Conservation (phyloP, 1,139 yeast species). For the Suhomyces wounanorum region DNA sequence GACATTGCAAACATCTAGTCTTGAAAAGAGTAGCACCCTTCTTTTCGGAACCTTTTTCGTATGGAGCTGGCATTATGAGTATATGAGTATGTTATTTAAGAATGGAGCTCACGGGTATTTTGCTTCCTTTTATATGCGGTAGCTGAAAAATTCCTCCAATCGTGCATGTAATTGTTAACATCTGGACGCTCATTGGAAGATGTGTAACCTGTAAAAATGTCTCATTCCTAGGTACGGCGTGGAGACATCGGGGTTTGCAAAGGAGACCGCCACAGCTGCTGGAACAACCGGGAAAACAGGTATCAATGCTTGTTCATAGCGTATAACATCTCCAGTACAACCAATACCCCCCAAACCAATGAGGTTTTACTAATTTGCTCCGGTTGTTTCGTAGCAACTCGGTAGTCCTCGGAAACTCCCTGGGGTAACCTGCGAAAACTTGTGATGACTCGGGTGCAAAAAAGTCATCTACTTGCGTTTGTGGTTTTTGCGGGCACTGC, state of each 20-base stretch:
- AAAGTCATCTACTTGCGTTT: slow-evolving; percentile 2
- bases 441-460: slow-evolving; percentile 1
- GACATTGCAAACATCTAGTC: slow-evolving; percentile 99
- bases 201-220: slow-evolving; percentile 12
- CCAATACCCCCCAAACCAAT: too few species aligned
- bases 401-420: slow-evolving; percentile 1
- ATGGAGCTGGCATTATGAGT: slow-evolving; percentile 59
- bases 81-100: slow-evolving; percentile 1
- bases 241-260: background rate
- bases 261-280: background rate
- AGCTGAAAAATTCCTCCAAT: slow-evolving; percentile 10
- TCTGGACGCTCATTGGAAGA: slow-evolving; percentile 14
- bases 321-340: too few species aligned
- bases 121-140: slow-evolving; percentile 15
- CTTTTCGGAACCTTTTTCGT: slow-evolving; percentile 80
- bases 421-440: slow-evolving; percentile 4
- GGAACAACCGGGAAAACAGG: background rate
- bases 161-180: slow-evolving; percentile 14
- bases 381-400: background rate
- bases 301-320: too few species aligned
- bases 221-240: background rate
- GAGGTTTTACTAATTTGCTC: too few species aligned
- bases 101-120: background rate
- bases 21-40: slow-evolving; percentile 98
- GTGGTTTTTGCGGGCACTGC: background rate